Base-by-base conservation (phyloP, 1,284 basidiomycete genomes). In the Fomitopsis betulina region DNA sequence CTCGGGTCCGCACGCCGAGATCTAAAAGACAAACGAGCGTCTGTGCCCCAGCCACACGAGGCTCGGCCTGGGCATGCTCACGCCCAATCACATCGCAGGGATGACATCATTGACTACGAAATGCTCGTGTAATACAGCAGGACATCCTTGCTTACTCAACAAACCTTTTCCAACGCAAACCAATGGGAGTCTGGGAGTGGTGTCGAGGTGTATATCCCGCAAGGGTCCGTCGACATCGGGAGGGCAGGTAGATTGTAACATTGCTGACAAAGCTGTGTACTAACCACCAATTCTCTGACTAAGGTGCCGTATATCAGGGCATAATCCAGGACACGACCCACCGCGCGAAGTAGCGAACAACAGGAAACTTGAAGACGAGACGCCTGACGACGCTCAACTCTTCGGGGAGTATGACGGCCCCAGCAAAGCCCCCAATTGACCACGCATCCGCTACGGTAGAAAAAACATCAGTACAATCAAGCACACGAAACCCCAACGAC, bases 371-470 rank as follows among this genome's bases (percentile, higher is more conserved):
- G 27, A 30, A 47, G 23, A 64, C 21, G 8, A 63, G 1, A 1
- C 55, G 52, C 38, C 60, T 58, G 2, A 59, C 47, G 9, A 84
- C 84, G 63, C 86, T 89, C 39, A 88, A 56, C 37, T 67, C 61
- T 2, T 81, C 79, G 3, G 84, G 83, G 19, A 87, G 78, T 23
- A 90, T 74, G 72, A 83, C 71, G 1, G 78, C 81, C 17, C 86
- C 86, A 13, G 76, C 86, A 1, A 88, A 73, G 1, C 87, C 88
- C 30, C 86, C 76, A 15, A 70, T 69, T 64, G 85, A 79, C 87
- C 87, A 89, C 0, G 85, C 78, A 66, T 89, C 78, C 55, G 81
- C 87, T 88, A 62, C 12, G 54, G 49, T 19, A 12, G 19, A 23
- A 8, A 12, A 15, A 9, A 25, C 30, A 50, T 40, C 51, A 56